Evolutionary conservation across 1,139 yeast species (phyloP), one percentile per base, ranked within the genome.

Genomic region (Oligophagozyma castellii): DNA sequence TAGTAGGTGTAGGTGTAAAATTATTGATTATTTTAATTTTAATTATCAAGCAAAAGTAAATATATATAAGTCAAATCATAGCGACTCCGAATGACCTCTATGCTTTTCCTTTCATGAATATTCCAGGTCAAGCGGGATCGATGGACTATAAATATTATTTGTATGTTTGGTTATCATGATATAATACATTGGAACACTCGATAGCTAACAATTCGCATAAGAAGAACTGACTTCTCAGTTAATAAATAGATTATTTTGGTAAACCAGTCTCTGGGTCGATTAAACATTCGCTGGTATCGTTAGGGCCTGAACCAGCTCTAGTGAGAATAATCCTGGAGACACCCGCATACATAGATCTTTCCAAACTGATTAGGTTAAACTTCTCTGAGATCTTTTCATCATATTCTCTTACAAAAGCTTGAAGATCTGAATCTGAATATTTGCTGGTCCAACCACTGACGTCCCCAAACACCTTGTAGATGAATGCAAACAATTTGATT

Each of bases 301-400:
- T 68, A 8, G 96, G 95, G 26, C 95, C 96, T 18, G 71, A 70
- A 25, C 98, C 98, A 32, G 83, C 84, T 44, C 70, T 61, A 12
- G 96, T 84, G 49, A 79, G 62, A 39, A 89, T 89, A 24, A 89
- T 69, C 46, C 77, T 73, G 26, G 84, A 70, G 31, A 89, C 84
- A 30, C 94, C 93, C 31, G 63, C 58, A 42, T 67, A 58, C 35
- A 80, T 61, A 24, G 68, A 72, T 10, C 60, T 55, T 40, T 69
- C 72, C 42, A 69, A 61, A 29, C 54, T 52, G n/a, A n/a, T n/a
- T 37, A 54, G 50, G 26, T 53, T 52, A 24, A 59, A 46, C 3
- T 51, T 49, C 2, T 43, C 40, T 22, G 57, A 58, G 23, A 64
- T 53, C 8, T 51, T 46, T 7, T 59, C 48, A 19, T 64, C 58